Evolutionary conservation across 176 grass and related monocot genomes (phyloP).

Genomic region (Bolboschoenus planiculmis): DNA sequence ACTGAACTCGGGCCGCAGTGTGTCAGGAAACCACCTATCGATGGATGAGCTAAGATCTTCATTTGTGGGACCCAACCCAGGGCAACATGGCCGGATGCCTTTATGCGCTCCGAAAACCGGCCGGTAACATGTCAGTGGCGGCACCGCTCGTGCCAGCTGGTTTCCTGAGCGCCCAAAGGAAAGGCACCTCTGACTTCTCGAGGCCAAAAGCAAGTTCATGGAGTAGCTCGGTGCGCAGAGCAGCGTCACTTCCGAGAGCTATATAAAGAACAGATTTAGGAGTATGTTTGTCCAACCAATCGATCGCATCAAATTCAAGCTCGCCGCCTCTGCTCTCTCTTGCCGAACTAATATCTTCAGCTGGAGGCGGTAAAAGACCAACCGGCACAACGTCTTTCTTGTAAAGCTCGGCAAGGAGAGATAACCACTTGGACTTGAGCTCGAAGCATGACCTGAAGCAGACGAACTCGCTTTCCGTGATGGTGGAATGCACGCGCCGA

Average conservation of each 20-base stretch:
- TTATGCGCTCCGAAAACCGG: slow-evolving; percentile 18
- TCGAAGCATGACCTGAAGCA: slow-evolving; percentile 23
- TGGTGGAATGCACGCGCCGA: background rate
- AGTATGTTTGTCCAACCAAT: slow-evolving; percentile 28
- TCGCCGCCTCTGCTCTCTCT: background rate
- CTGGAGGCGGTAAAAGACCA: slow-evolving; percentile 19
- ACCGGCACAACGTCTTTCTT: slow-evolving; percentile 26
- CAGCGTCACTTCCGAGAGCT: slow-evolving; percentile 37
- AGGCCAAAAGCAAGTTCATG: slow-evolving; percentile 29
- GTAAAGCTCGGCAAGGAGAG: slow-evolving; percentile 5
- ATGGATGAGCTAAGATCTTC: slow-evolving; percentile 24
- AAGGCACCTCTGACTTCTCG: slow-evolving; percentile 15
- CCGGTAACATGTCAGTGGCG: background rate
- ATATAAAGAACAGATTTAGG: slow-evolving; percentile 24
- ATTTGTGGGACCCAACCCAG: slow-evolving; percentile 38
- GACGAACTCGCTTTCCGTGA: background rate
- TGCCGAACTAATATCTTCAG: no score
- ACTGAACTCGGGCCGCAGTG: slow-evolving; percentile 35
- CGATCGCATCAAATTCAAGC: background rate
- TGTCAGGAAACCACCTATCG: slow-evolving; percentile 35
- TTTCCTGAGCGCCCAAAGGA: slow-evolving; percentile 38
- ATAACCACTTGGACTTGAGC: slow-evolving; percentile 12
- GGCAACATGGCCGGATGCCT: background rate
- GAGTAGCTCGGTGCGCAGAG: background rate
- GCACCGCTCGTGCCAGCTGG: background rate